A percentile compares a stretch with the other conserved stretches of the same genome.
These are phyloP conservation scores for Xylaria sp. DNA, from an alignment of 2,329 filamentous ascomycete species.

Conservation along the genomic window DNA sequence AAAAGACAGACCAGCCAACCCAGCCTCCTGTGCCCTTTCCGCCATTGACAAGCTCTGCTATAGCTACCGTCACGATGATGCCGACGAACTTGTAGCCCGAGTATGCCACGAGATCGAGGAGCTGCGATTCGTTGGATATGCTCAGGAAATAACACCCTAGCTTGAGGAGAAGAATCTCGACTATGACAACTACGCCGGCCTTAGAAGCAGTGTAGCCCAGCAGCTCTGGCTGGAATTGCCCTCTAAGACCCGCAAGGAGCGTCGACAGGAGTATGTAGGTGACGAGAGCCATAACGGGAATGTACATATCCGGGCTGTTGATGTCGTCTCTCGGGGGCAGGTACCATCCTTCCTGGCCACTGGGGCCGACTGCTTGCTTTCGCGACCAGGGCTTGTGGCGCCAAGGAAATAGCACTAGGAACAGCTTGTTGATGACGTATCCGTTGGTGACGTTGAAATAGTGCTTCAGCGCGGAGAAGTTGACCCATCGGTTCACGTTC, in stretches of 20 bases:
- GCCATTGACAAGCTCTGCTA: constrained; percentile 80
- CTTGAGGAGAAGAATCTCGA: constrained; percentile 92
- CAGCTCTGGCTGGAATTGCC: constrained; percentile 93
- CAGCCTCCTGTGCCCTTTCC: constrained; percentile 86
- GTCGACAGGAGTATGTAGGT: constrained; percentile 97
- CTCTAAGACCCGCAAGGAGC: constrained; percentile 86
- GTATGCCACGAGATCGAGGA: constrained; percentile 94
- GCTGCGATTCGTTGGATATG: constrained; percentile 93
- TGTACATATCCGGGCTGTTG: constrained; percentile 99
- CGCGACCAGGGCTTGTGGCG: constrained; percentile 97
- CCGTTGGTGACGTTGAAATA: constrained; percentile 99
- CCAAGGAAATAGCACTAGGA: constrained; percentile 96
- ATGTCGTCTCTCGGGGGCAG: constrained; percentile 93
- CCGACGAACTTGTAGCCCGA: constrained; percentile 99
- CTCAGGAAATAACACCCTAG: constrained; percentile 91
- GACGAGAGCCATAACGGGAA: constrained; percentile 91
- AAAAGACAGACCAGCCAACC: constrained; percentile 88
- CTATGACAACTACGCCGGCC: constrained; percentile 81
- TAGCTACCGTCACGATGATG: constrained; percentile 86
- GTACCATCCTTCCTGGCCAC: constrained; percentile 79
- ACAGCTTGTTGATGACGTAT: constrained; percentile 93
- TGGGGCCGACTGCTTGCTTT: constrained; percentile 78
- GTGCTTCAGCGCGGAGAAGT: constrained; percentile 92
- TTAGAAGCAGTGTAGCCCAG: constrained; percentile 89
- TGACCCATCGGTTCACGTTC: constrained; percentile 89